phyloP scores from a whole-genome alignment of 2,329 filamentous ascomycete genomes.

The Colletotrichum costaricense region DNA sequence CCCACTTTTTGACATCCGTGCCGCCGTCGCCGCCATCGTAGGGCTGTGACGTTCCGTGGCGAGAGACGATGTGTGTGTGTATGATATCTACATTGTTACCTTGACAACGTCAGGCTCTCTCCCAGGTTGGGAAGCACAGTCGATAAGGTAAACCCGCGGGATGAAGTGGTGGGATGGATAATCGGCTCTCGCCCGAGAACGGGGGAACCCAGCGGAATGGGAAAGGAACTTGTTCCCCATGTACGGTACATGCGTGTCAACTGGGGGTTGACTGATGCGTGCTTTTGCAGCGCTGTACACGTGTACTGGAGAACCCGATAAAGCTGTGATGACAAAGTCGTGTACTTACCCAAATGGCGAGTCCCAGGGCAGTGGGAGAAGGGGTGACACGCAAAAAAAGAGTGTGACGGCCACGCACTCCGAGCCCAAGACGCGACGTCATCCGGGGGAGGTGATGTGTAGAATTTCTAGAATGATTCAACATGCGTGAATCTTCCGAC shows the following conservation, averaged over 20 bases:
- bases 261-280: too few species aligned
- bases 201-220: too few species aligned
- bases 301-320: neutral
- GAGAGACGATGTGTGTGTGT: neutral
- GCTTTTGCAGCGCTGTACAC: neutral
- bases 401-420: neutral
- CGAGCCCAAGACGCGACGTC: neutral
- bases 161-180: neutral
- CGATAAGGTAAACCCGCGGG: neutral
- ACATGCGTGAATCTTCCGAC: neutral
- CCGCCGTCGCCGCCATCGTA: neutral
- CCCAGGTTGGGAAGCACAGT: too few species aligned
- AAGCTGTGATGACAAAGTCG: too few species aligned
- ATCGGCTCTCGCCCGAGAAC: neutral
- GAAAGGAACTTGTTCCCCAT: too few species aligned
- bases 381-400: neutral
- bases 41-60: slow-evolving; percentile 8
- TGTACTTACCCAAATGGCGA: neutral
- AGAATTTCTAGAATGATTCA: neutral
- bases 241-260: too few species aligned
- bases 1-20: neutral
- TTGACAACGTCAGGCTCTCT: too few species aligned
- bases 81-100: too few species aligned
- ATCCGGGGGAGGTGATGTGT: neutral
- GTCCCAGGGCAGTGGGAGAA: neutral